Evolutionary conservation across 176 grass and related monocot genomes (phyloP).

Genomic region (Bolboschoenus planiculmis): DNA sequence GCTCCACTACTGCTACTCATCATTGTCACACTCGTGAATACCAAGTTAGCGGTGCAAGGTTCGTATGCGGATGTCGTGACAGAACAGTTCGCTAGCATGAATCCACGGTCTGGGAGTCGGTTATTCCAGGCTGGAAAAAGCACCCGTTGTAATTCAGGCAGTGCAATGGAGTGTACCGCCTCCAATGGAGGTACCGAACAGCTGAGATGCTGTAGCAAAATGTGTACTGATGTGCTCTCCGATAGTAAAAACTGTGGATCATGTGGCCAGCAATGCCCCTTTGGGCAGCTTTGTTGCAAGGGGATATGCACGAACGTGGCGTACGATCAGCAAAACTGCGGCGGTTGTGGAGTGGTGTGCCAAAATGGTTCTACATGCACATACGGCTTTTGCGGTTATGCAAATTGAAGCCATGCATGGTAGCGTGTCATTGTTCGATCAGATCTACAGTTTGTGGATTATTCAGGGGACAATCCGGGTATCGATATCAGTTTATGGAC

Average conservation of each 20-base stretch:
- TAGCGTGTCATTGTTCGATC: not conserved
- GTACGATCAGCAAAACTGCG: conserved; percentile 33
- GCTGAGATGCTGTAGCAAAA: conserved; percentile 27
- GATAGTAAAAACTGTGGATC: conserved; percentile 45
- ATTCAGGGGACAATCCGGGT: not conserved
- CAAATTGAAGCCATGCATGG: not conserved
- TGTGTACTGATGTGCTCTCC: conserved; percentile 37
- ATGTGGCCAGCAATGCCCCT: conserved; percentile 37
- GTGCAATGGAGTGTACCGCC: not conserved
- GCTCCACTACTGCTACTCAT: not conserved
- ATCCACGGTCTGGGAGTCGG: conserved; percentile 16
- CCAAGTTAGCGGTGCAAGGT: not conserved
- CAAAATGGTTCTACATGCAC: conserved; percentile 25
- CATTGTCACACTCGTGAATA: not conserved
- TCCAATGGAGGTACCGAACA: not conserved
- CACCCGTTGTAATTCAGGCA: conserved; percentile 6
- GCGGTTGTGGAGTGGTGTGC: conserved; percentile 36
- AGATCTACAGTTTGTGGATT: not conserved
- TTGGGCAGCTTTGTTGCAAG: conserved; percentile 45
- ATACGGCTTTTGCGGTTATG: conserved; percentile 46
- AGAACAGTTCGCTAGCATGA: conserved; percentile 16
- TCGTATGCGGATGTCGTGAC: not conserved
- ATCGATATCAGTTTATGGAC: not conserved
- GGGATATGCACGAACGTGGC: conserved; percentile 33
- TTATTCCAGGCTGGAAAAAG: conserved; percentile 26